Base-by-base conservation (phyloP, 331 rosid species). In the Quercus lobata region DNA sequence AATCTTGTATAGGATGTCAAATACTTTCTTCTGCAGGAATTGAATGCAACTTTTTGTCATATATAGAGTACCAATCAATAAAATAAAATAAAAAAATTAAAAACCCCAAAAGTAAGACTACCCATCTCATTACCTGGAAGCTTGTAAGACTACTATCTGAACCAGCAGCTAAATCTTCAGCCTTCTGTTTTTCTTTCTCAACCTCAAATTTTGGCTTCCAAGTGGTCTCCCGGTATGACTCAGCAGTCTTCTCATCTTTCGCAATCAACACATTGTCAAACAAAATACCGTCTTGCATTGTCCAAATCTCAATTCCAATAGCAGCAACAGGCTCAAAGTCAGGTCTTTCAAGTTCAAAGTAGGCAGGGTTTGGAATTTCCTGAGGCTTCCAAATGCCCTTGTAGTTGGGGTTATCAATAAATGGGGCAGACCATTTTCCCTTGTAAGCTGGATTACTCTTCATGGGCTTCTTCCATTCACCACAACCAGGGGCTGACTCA, bases 401-500 rank as follows among this genome's bases (percentile, higher is more conserved):
- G 82, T 90, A 96, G 83, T 73, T 88, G 32, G 97, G 96, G 83
- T 96, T 93, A 30, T 96, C 98, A n/a, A 93, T 93, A 21, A 88
- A 93, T 27, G 99, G 91, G 49, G 99, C 96, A 17, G 87, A 88
- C 99, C 99, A 96, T 82, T 91, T 96, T 78, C 99, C 99, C 77
- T 93, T 96, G 75, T 96, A 96, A 72, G 90, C 94, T 6, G 99
- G 98, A 81, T 96, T 96, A 81, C 77, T 90, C 90, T 96, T 96
- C 93, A 85, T 89, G 82, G 99, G 99, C 88, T 76, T 96, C 89
- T 96, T 95, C 99, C 99, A 96, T 84, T 96, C 97, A 62, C 97
- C 99, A 78, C 99, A 96, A 34, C 99, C 99, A 24, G 99, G 98
- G 46, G 93, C 96, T 18, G 88, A 41, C 83, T 86, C 93, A 88